Evolutionary conservation across 257 asterid genomes (phyloP).

Genomic region (Fraxinus americana): DNA sequence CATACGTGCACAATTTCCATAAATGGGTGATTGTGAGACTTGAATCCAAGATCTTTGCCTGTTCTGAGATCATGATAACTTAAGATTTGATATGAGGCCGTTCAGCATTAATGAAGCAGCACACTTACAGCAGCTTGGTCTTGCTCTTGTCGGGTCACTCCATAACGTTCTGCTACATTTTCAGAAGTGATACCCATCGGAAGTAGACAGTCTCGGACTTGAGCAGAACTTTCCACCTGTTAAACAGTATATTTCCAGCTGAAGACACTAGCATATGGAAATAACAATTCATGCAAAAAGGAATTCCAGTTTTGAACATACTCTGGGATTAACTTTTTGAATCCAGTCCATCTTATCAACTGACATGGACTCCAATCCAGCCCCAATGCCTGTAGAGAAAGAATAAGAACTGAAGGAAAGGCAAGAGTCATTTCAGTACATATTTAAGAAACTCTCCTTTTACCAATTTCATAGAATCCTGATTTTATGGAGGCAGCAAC

Average conservation of each 20-base stretch:
- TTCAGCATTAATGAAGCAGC: background rate
- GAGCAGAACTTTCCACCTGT: conserved; percentile 57
- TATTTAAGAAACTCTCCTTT: conserved; percentile 1
- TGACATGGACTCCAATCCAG: conserved; percentile 91
- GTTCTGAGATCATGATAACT: too few relatives aligned
- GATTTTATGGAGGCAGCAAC: conserved; percentile 91
- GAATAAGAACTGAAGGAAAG: background rate
- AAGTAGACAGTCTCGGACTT: conserved; percentile 88
- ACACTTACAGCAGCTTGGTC: conserved; percentile 88
- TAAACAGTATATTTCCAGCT: conserved; percentile 18
- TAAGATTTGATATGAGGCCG: too few relatives aligned
- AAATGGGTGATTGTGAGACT: too few relatives aligned
- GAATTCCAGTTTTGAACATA: conserved; percentile 27
- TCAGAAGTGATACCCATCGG: conserved; percentile 97
- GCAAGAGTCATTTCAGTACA: background rate
- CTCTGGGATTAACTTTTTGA: conserved; percentile 54
- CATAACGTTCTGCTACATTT: conserved; percentile 81
- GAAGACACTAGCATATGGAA: conserved; percentile 8
- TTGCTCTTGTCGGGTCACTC: conserved; percentile 87
- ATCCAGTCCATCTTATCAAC: conserved; percentile 46
- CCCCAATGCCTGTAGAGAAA: conserved; percentile 70
- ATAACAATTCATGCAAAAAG: background rate
- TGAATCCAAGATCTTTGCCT: too few relatives aligned
- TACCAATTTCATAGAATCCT: conserved; percentile 90
- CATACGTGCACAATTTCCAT: too few relatives aligned